A percentile compares a stretch with the other conserved stretches of the same genome.
These are phyloP conservation scores for Fusarium sp. DNA, from an alignment of 2,329 filamentous ascomycete genomes.

Conservation along the genomic window DNA sequence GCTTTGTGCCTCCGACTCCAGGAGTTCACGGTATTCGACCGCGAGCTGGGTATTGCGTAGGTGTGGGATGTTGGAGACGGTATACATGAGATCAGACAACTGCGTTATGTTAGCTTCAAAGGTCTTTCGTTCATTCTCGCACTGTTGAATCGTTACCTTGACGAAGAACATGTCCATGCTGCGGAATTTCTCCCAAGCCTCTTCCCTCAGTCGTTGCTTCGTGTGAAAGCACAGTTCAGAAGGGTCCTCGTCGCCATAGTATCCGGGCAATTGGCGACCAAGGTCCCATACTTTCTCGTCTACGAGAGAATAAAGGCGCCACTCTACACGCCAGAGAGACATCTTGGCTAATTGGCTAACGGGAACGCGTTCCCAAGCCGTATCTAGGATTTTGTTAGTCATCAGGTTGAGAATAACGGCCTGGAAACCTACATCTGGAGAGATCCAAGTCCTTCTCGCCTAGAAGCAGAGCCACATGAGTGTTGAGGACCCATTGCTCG, in stretches of 20 bases:
- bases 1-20: slow-evolving; percentile 62
- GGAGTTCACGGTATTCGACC: slow-evolving; percentile 70
- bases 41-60: slow-evolving; percentile 67
- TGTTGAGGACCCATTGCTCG: slow-evolving; percentile 75
- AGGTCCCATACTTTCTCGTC: slow-evolving; percentile 64
- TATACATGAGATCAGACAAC: slow-evolving; percentile 72
- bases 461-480: slow-evolving; percentile 71
- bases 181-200: slow-evolving; percentile 66
- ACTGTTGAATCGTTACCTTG: slow-evolving; percentile 67
- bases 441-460: slow-evolving; percentile 73
- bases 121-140: not conserved
- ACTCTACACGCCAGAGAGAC: slow-evolving; percentile 70
- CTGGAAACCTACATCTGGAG: slow-evolving; percentile 66
- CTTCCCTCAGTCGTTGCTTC: slow-evolving; percentile 61
- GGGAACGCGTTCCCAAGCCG: slow-evolving; percentile 68
- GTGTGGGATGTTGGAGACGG: slow-evolving; percentile 69
- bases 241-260: slow-evolving; percentile 63
- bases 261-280: slow-evolving; percentile 64
- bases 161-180: slow-evolving; percentile 75
- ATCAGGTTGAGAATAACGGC: not conserved
- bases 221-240: slow-evolving; percentile 57
- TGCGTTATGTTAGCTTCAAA: slow-evolving; percentile 48
- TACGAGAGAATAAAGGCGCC: slow-evolving; percentile 67
- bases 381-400: slow-evolving; percentile 57
- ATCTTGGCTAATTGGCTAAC: slow-evolving; percentile 67